A percentile compares a stretch with the other conserved stretches of the same genome.
Evolutionary conservation across 192 early-diverging fungal genomes (phyloP).

Genomic region (Rhizoclosmatium sp.): DNA sequence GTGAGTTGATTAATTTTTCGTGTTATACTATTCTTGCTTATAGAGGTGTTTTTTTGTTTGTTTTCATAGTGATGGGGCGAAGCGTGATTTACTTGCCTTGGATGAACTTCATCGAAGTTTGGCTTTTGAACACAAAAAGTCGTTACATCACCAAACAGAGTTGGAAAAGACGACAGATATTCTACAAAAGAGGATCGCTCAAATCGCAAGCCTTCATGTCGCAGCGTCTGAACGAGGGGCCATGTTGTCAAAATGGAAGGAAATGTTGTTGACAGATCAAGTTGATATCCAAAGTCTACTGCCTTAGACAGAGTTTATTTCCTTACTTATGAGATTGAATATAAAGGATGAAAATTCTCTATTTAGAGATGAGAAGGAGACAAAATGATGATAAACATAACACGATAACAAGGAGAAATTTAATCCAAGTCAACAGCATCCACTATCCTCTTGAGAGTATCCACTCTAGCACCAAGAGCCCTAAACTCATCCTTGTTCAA

Average conservation of each 20-base stretch:
- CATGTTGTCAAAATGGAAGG: not conserved
- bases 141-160: not conserved
- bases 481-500: conserved; percentile 34
- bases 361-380: too few relatives aligned
- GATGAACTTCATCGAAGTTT: not conserved
- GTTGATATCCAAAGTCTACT: too few relatives aligned
- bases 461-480: conserved; percentile 13
- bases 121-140: not conserved
- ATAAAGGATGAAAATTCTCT: too few relatives aligned
- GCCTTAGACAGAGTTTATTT: too few relatives aligned
- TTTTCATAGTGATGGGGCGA: not conserved
- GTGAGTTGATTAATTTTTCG: not conserved
- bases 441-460: conserved; percentile 30
- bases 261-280: too few relatives aligned
- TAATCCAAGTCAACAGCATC: conserved; percentile 34
- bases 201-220: not conserved
- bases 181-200: not conserved
- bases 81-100: not conserved
- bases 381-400: too few relatives aligned
- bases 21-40: too few relatives aligned
- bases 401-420: not conserved
- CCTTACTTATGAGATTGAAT: too few relatives aligned
- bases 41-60: too few relatives aligned
- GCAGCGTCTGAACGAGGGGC: not conserved
- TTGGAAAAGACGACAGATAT: not conserved